Percentiles rank a stretch among this genome's conserved stretches.
Evolutionary conservation across 1,284 basidiomycete genomes (phyloP).

Genomic region (Dichomitus squalens): DNA sequence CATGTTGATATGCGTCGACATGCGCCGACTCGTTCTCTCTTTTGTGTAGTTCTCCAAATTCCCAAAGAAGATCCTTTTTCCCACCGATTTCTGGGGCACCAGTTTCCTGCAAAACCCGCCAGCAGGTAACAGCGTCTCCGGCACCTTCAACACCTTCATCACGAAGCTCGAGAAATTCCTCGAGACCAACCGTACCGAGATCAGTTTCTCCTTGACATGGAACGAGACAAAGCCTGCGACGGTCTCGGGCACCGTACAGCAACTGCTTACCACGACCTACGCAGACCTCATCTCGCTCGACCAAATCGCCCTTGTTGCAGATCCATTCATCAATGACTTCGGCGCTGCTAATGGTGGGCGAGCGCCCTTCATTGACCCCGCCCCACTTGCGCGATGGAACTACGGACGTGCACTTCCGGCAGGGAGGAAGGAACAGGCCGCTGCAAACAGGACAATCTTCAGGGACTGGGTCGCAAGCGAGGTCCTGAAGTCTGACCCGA

Average conservation of each 20-base stretch:
- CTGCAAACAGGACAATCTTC: conserved; percentile 35
- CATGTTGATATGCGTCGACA: neutral
- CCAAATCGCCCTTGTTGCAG: conserved; percentile 39
- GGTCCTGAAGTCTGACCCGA: conserved; percentile 32
- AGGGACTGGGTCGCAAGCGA: conserved; percentile 39
- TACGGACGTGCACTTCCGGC: conserved; percentile 33
- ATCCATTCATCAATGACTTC: conserved; percentile 41
- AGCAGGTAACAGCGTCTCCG: conserved; percentile 26
- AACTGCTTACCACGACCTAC: conserved; percentile 37
- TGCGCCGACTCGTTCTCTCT: conserved; percentile 12
- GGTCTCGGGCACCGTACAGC: conserved; percentile 29
- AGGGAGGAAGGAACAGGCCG: conserved; percentile 26
- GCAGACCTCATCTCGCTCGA: conserved; percentile 38
- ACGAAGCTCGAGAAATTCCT: conserved; percentile 36
- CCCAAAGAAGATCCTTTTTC: conserved; percentile 40
- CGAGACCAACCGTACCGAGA: conserved; percentile 35
- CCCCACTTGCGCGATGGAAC: conserved; percentile 38
- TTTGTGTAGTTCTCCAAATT: conserved; percentile 34
- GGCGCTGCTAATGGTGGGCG: conserved; percentile 38
- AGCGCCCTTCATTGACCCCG: conserved; percentile 42
- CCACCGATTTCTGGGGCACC: conserved; percentile 32
- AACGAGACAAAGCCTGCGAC: conserved; percentile 32
- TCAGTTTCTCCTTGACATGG: conserved; percentile 36
- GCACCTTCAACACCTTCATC: conserved; percentile 40
- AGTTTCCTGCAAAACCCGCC: conserved; percentile 35